Evolutionary conservation across 2,329 filamentous ascomycete genomes (phyloP), one percentile per base, ranked within the genome.

Genomic region (Alternaria gaisen): DNA sequence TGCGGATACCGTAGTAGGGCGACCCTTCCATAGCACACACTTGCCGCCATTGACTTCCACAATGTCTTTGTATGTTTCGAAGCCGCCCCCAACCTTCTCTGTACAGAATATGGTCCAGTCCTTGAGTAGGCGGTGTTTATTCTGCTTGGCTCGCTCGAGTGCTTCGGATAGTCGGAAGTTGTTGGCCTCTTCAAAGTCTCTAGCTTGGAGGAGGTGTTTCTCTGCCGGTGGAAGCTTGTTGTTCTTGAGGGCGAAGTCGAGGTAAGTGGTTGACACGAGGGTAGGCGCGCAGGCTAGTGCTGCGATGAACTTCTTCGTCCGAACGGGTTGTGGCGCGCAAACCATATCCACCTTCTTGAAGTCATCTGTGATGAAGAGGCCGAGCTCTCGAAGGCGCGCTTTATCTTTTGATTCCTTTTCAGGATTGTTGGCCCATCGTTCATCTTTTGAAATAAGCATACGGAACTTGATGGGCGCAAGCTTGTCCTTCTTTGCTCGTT

Each of bases 241-340:
- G 32, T 87, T 83, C 46, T 91, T 87, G 11, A 98, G 83, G 47
- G 91, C 92, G 24, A 87, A 84, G 57, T 94, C 91, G 58, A 99
- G 87, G 77, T 93, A 99, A 9, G 87, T 85, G 0, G 90, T 91
- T 46, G 88, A 89, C 55, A 98, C 86, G 43, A 98, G 87, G 1
- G 87, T 85, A 0, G 93, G 92, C 0, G 91, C 93, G 60, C 88
- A 89, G 18, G 95, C 93, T 28, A 99, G 82, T 12, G 93, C 93
- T 63, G 90, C 91, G 51, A 98, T 89, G 75, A 99, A 99, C 75
- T 99, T 99, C 76, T 92, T 89, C 0, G 95, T 99, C 38, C 95
- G 90, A 34, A 97, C 87, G 63, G 98, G 88, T 42, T 88, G 87
- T 1, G 94, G 95, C 4, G 94, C 94, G 34, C 93, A 93, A 11